A percentile compares a stretch with the other conserved stretches of the same genome.
Conservation (phyloP, 2,329 filamentous ascomycete genomes). For the Bipolaris oryzae region DNA sequence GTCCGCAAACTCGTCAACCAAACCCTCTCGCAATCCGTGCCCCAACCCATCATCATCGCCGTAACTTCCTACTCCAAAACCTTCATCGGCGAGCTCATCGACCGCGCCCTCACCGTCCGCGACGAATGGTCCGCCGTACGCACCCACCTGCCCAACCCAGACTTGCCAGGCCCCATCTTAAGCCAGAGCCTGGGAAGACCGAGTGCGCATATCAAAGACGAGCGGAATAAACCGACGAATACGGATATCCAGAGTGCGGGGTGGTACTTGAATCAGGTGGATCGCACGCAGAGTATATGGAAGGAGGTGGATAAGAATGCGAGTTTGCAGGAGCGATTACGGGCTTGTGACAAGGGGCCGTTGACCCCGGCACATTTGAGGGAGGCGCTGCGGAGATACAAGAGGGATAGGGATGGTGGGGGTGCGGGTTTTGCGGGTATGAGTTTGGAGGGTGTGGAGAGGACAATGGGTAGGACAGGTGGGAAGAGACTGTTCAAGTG, state of each 20-base stretch:
- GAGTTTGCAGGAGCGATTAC: conserved; percentile 35
- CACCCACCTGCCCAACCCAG: conserved; percentile 42
- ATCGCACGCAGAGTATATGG: conserved; percentile 33
- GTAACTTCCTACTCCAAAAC: conserved; percentile 78
- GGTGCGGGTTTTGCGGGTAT: conserved; percentile 59
- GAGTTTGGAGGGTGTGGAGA: conserved; percentile 56
- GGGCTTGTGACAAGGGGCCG: conserved; percentile 57
- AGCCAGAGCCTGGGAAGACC: conserved; percentile 37
- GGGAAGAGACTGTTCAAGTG: conserved; percentile 55
- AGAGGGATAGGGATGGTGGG: conserved; percentile 65
- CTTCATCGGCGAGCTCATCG: conserved; percentile 77
- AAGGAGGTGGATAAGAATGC: conserved; percentile 35
- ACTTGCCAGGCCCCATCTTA: conserved; percentile 34
- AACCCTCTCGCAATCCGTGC: conserved; percentile 79
- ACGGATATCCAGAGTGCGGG: conserved; percentile 37
- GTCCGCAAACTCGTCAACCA: conserved; percentile 80
- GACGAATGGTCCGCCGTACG: conserved; percentile 68
- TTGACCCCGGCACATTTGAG: conserved; percentile 75
- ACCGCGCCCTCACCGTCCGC: conserved; percentile 72
- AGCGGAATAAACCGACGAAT: conserved; percentile 35
- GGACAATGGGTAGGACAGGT: conserved; percentile 52
- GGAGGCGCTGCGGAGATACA: conserved; percentile 74
- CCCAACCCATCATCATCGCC: conserved; percentile 73
- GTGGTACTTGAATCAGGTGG: conserved; percentile 32
- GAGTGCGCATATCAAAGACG: conserved; percentile 36